Conservation (phyloP, 352 stramenopile genomes). For the Phytophthora foliorum region DNA sequence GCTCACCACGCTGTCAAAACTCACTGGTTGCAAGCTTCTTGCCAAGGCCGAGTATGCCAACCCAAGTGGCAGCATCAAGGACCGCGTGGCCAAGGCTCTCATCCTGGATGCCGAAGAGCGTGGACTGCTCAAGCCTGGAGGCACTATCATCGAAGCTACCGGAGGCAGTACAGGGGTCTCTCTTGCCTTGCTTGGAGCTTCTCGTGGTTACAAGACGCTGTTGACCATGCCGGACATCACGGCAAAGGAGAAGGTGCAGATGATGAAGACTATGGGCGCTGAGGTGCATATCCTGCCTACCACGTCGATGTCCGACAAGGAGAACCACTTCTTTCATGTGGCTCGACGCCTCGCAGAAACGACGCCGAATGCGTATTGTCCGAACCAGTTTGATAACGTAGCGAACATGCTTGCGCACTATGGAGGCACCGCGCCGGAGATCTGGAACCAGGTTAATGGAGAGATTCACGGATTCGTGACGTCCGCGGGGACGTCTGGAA, state of each 20-base stretch:
- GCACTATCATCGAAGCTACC: conserved; percentile 85
- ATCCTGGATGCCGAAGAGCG: conserved; percentile 92
- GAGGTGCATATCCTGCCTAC: conserved; percentile 71
- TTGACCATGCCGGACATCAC: conserved; percentile 83
- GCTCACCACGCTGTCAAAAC: conserved; percentile 67
- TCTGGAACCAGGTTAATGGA: conserved; percentile 89
- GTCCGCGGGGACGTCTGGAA: conserved; percentile 93
- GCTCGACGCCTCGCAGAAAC: conserved; percentile 59
- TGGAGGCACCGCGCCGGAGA: conserved; percentile 88
- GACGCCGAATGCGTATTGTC: conserved; percentile 51
- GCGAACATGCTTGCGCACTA: conserved; percentile 84
- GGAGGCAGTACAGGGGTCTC: conserved; percentile 94
- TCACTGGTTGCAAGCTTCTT: conserved; percentile 83
- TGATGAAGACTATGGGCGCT: conserved; percentile 84
- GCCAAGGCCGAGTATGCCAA: conserved; percentile 91
- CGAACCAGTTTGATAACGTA: conserved; percentile 85
- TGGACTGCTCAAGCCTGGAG: conserved; percentile 79
- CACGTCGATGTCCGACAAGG: conserved; percentile 69
- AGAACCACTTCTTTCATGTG: conserved; percentile 84
- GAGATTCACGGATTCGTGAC: conserved; percentile 93
- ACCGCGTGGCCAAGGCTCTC: conserved; percentile 94
- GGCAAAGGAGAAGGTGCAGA: conserved; percentile 78
- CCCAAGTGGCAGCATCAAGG: conserved; percentile 95
- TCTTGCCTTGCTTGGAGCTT: conserved; percentile 89
- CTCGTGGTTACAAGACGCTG: conserved; percentile 86